phyloP scores from a whole-genome alignment of 106 monocot species.

The Phalaenopsis aphrodite region DNA sequence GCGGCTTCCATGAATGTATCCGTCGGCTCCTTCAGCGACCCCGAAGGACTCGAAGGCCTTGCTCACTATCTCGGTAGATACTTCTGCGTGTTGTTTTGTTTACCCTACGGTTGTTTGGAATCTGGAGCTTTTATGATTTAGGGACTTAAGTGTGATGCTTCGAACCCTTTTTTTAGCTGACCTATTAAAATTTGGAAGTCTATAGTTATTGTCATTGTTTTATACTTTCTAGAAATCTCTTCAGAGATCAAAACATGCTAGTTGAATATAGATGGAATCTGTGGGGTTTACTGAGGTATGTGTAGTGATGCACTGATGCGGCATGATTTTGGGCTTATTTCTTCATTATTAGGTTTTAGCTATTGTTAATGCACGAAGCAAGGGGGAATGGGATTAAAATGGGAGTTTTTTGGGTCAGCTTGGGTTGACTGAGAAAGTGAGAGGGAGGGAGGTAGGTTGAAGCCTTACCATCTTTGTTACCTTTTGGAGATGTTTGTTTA shows the following conservation, averaged over 20 bases:
- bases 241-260: background rate
- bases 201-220: background rate
- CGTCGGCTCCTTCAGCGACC: constrained; percentile 67
- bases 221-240: background rate
- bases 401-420: no score
- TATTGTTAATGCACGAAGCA: no score
- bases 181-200: background rate
- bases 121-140: background rate
- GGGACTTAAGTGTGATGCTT: background rate
- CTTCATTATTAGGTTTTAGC: no score
- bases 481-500: background rate
- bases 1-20: constrained; percentile 81
- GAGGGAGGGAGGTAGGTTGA: no score
- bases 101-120: background rate
- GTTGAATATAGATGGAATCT: background rate
- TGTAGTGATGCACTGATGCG: background rate
- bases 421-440: no score
- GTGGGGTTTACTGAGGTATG: background rate
- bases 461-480: no score
- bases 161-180: background rate
- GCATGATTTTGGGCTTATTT: no score
- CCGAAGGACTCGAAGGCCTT: constrained; percentile 72
- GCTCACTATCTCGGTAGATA: constrained; percentile 75
- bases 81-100: background rate
- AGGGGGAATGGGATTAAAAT: no score